Conservation (phyloP, 2,329 filamentous ascomycete genomes). For the Scytalidium sp. region DNA sequence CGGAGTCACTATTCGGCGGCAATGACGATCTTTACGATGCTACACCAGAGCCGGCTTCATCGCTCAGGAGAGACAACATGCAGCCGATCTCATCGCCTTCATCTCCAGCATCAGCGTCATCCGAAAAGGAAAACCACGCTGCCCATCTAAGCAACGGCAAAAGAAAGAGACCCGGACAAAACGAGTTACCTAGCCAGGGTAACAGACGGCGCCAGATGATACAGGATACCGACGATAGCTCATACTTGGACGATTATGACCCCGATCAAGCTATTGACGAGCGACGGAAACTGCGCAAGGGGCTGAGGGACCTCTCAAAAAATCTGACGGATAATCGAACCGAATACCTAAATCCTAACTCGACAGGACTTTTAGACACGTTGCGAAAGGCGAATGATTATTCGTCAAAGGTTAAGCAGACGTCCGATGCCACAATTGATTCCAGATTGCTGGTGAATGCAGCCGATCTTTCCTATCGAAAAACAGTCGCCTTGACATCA, state of each 20-base stretch:
- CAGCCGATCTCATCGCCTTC: conserved; percentile 20
- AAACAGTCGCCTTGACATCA: conserved; percentile 69
- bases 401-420: conserved; percentile 74
- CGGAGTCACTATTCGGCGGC: conserved; percentile 21
- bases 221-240: conserved; percentile 26
- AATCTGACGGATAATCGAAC: conserved; percentile 62
- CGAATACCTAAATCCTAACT: conserved; percentile 66
- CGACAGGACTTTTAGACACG: conserved; percentile 61
- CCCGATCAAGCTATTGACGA: conserved; percentile 78
- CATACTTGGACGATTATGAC: conserved; percentile 59
- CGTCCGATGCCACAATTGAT: conserved; percentile 86
- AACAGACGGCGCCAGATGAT: conserved; percentile 22
- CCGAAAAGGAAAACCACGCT: conserved; percentile 47
- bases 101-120: conserved; percentile 32
- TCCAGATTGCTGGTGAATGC: conserved; percentile 80
- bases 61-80: conserved; percentile 9
- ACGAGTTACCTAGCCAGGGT: conserved; percentile 14
- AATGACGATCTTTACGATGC: conserved; percentile 27
- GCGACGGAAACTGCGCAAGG: conserved; percentile 67
- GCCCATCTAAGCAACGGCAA: conserved; percentile 19
- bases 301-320: conserved; percentile 65
- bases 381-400: conserved; percentile 64
- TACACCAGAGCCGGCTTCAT: conserved; percentile 20
- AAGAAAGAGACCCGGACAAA: conserved; percentile 21
- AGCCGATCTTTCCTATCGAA: conserved; percentile 77